phyloP scores from a whole-genome alignment of 2,329 filamentous ascomycete genomes.

The Myrmaecium sp. region DNA sequence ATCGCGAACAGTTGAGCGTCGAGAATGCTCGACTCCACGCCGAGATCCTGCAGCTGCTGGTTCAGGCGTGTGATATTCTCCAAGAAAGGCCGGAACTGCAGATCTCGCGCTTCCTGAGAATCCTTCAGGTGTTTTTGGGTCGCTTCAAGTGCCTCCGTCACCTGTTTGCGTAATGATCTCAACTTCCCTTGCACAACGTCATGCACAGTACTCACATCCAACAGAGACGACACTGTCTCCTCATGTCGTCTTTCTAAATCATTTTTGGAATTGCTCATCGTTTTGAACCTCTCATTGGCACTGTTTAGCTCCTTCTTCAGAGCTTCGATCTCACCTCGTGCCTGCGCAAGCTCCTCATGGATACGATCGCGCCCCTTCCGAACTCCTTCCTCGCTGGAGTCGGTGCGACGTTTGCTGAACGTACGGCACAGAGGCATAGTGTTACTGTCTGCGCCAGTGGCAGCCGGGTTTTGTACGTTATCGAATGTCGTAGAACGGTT shows the following conservation, averaged over 20 bases:
- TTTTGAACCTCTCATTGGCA: too few relatives aligned
- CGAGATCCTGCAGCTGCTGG: too few relatives aligned
- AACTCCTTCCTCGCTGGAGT: background rate
- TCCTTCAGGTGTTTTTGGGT: too few relatives aligned
- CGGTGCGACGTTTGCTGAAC: too few relatives aligned
- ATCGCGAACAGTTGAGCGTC: too few relatives aligned
- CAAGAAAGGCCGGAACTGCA: too few relatives aligned
- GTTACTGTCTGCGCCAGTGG: constrained; percentile 1
- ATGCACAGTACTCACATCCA: constrained; percentile 3
- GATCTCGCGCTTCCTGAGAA: too few relatives aligned
- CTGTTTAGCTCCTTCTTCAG: constrained; percentile 4
- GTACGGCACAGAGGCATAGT: background rate
- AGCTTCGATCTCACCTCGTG: constrained; percentile 9
- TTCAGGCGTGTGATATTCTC: too few relatives aligned
- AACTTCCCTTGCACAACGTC: constrained; percentile 2
- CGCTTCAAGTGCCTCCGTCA: constrained; percentile 2
- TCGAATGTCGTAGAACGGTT: background rate
- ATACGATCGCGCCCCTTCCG: constrained; percentile 1
- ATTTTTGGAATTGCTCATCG: too few relatives aligned
- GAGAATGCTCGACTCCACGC: too few relatives aligned
- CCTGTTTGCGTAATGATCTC: constrained; percentile 1
- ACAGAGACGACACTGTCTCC: too few relatives aligned
- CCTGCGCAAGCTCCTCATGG: constrained; percentile 12
- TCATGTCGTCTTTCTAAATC: constrained; percentile 5
- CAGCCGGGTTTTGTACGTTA: too few relatives aligned